Percentiles rank a stretch among this genome's conserved stretches.
phyloP scores from a whole-genome alignment of 192 early-diverging fungal genomes.

The Globomyces pollinis-pini region DNA sequence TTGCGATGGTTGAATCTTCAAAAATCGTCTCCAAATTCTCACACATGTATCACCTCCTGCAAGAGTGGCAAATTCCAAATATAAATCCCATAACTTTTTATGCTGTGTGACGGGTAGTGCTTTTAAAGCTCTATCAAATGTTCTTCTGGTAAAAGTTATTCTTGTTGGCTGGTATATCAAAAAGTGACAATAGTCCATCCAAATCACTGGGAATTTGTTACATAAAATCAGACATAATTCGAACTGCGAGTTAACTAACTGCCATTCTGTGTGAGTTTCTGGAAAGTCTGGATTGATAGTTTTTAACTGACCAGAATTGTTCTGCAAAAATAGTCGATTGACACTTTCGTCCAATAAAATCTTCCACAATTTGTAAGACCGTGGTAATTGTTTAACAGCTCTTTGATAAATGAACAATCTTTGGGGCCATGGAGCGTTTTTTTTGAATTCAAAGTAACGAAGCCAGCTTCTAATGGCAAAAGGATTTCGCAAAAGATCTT shows the following conservation, averaged over 20 bases:
- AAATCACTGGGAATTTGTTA: conserved; percentile 95
- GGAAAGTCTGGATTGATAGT: conserved; percentile 13
- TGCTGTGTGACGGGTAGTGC: conserved; percentile 93
- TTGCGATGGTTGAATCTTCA: conserved; percentile 76
- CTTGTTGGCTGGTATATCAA: conserved; percentile 58
- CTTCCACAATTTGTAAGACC: conserved; percentile 96
- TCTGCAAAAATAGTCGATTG: conserved; percentile 19
- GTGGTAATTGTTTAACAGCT: conserved; percentile 77
- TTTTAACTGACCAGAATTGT: too few relatives aligned
- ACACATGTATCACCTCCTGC: conserved; percentile 78
- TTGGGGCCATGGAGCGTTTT: conserved; percentile 24
- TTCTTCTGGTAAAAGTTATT: conserved; percentile 64
- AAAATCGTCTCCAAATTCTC: conserved; percentile 70
- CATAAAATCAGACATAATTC: conserved; percentile 82
- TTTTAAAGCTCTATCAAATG: conserved; percentile 83
- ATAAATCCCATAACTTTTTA: conserved; percentile 75
- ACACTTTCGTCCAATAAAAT: conserved; percentile 66
- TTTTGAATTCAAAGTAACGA: conserved; percentile 85
- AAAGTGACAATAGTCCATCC: conserved; percentile 72
- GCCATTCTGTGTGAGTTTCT: conserved; percentile 40
- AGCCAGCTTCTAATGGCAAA: conserved; percentile 72
- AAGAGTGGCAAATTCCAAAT: conserved; percentile 68
- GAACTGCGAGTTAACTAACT: conserved; percentile 65
- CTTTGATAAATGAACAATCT: conserved; percentile 76
- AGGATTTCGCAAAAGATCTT: conserved; percentile 44